Evolutionary conservation across 179 eudicot genomes (phyloP).

Genomic region (Nepenthes alata): DNA sequence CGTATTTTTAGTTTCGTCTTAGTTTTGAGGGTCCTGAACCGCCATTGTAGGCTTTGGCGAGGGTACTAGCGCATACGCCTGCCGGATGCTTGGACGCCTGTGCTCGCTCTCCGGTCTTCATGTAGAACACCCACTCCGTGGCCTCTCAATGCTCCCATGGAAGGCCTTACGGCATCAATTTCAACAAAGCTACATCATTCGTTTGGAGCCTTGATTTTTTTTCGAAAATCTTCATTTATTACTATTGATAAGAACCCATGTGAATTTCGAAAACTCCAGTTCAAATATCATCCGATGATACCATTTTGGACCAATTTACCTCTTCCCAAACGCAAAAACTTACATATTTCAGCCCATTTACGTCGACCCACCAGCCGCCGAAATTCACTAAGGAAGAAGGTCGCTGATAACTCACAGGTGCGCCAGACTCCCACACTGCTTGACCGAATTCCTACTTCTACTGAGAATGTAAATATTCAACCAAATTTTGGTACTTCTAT

Average conservation of each 20-base stretch:
- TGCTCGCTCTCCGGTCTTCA: too few species aligned
- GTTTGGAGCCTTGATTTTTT: conserved; percentile 11
- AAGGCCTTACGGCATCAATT: conserved; percentile 17
- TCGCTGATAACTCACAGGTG: conserved; percentile 34
- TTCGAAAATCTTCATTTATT: conserved; percentile 17
- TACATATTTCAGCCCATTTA: conserved; percentile 38
- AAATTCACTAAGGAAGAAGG: conserved; percentile 61
- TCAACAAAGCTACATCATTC: conserved; percentile 9
- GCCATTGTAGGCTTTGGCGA: too few species aligned
- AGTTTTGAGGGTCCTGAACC: too few species aligned
- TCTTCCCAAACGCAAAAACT: conserved; percentile 11
- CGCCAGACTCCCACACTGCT: conserved; percentile 11
- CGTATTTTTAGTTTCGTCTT: too few species aligned
- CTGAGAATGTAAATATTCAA: conserved; percentile 12
- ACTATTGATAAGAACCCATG: conserved; percentile 15
- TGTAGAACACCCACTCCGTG: too few species aligned
- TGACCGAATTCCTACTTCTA: conserved; percentile 21
- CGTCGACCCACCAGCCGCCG: conserved; percentile 39
- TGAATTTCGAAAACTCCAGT: conserved; percentile 15
- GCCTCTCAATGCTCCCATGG: conserved; percentile 15
- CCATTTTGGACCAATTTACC: conserved; percentile 13
- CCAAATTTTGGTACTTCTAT: conserved; percentile 13
- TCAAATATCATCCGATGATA: conserved; percentile 8
- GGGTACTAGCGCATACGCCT: too few species aligned
- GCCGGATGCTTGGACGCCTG: too few species aligned